Percentiles rank a stretch among this genome's conserved stretches.
Conservation (phyloP, 2,329 filamentous ascomycete genomes). For the Verticillium alfalfae region DNA sequence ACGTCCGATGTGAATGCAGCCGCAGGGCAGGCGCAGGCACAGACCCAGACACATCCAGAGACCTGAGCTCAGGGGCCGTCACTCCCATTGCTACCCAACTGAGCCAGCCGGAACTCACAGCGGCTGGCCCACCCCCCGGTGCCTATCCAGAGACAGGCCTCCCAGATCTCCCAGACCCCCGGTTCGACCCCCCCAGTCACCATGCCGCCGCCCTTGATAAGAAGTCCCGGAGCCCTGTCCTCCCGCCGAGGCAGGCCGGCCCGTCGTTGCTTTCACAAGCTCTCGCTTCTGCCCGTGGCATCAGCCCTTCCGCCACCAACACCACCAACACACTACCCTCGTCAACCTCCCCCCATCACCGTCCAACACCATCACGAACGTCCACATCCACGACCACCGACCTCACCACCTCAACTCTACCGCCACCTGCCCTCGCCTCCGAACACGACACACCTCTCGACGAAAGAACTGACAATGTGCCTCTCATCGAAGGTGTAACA, state of each 20-base stretch:
- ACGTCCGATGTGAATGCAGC: neutral
- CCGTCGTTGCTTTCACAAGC: slow-evolving; percentile 53
- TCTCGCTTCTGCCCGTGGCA: slow-evolving; percentile 53
- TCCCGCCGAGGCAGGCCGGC: slow-evolving; percentile 34
- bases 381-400: slow-evolving; percentile 4
- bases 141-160: slow-evolving; percentile 8
- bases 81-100: slow-evolving; percentile 1
- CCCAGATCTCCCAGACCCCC: neutral
- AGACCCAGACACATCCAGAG: neutral
- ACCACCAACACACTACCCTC: neutral
- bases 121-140: slow-evolving; percentile 9
- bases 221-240: slow-evolving; percentile 37
- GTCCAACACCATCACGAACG: slow-evolving; percentile 5
- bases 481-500: slow-evolving; percentile 29
- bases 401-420: slow-evolving; percentile 1
- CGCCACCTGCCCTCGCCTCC: neutral
- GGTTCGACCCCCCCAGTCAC: slow-evolving; percentile 16
- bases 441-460: slow-evolving; percentile 16
- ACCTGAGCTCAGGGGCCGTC: slow-evolving; percentile 1
- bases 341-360: neutral
- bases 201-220: slow-evolving; percentile 34
- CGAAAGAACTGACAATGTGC: slow-evolving; percentile 22
- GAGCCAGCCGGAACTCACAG: neutral
- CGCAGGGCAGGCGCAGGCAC: neutral
- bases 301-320: slow-evolving; percentile 15